phyloP scores from a whole-genome alignment of 1,284 basidiomycete species.

The Sphagnurus paluster region DNA sequence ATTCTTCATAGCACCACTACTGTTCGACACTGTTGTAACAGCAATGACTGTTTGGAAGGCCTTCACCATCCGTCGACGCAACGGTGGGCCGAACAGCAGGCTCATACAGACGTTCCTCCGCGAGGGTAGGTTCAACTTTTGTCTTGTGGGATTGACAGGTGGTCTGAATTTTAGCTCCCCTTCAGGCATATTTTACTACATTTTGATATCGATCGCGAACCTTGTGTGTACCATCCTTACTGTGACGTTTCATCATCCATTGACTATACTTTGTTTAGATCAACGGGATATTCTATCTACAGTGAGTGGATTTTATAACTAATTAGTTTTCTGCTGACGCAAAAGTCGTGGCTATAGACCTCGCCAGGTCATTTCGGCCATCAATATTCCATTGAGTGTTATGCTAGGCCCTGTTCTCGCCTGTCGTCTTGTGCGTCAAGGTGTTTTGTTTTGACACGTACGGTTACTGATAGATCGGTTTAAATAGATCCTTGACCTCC shows the following conservation, averaged over 20 bases:
- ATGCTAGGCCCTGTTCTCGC: slow-evolving; percentile 80
- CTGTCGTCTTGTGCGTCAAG: slow-evolving; percentile 61
- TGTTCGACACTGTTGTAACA: slow-evolving; percentile 77
- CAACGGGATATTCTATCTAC: slow-evolving; percentile 81
- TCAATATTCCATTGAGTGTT: slow-evolving; percentile 82
- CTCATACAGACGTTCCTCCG: slow-evolving; percentile 81
- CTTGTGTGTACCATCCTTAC: slow-evolving; percentile 38
- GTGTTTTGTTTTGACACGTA: slow-evolving; percentile 3
- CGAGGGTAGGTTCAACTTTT: slow-evolving; percentile 52
- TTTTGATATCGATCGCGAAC: slow-evolving; percentile 79
- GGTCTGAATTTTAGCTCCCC: slow-evolving; percentile 1
- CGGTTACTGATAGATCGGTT: slow-evolving; percentile 3
- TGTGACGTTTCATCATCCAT: background rate
- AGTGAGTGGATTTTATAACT: slow-evolving; percentile 42
- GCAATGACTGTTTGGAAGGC: slow-evolving; percentile 77
- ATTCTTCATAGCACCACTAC: slow-evolving; percentile 76
- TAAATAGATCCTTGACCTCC: slow-evolving; percentile 69
- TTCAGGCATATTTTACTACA: slow-evolving; percentile 76
- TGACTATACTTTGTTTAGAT: slow-evolving; percentile 35
- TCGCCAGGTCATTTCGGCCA: slow-evolving; percentile 77
- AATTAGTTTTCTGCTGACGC: slow-evolving; percentile 7
- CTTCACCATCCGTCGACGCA: slow-evolving; percentile 66
- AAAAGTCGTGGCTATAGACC: slow-evolving; percentile 48
- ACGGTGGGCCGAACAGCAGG: slow-evolving; percentile 72
- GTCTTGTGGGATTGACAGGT: slow-evolving; percentile 4